Conservation (phyloP, 345 rosid species). For the Psidium guajava region DNA sequence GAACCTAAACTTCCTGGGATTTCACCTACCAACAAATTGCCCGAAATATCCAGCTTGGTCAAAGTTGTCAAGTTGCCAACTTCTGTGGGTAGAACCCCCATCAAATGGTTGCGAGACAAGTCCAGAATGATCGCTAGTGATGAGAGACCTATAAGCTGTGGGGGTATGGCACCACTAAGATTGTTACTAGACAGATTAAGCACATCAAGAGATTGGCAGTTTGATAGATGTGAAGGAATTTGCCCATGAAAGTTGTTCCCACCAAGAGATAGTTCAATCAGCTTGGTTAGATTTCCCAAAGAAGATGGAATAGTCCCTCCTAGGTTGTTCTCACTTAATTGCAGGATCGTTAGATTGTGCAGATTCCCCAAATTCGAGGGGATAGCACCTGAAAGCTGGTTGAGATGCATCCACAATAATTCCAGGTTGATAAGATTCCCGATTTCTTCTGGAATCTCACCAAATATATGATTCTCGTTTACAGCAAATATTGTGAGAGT, state of each 20-base stretch:
- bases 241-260: background rate
- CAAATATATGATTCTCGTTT: background rate
- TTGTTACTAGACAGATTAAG: background rate
- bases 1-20: background rate
- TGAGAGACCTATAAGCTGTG: background rate
- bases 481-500: no score
- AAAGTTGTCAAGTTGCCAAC: background rate
- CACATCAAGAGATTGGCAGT: rapidly evolving
- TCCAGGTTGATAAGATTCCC: background rate
- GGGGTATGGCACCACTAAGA: background rate
- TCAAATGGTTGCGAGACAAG: background rate
- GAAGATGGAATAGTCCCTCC: background rate
- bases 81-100: background rate
- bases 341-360: background rate
- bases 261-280: rapidly evolving
- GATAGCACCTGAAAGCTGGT: background rate
- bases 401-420: rapidly evolving
- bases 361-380: background rate
- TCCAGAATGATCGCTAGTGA: rapidly evolving
- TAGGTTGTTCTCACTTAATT: rapidly evolving
- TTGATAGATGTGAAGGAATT: background rate
- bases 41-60: background rate
- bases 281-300: background rate
- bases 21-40: background rate
- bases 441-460: rapidly evolving